These are phyloP conservation scores for Euphorbia peplus DNA, from an alignment of 345 rosid genomes.

Conservation along the genomic window DNA sequence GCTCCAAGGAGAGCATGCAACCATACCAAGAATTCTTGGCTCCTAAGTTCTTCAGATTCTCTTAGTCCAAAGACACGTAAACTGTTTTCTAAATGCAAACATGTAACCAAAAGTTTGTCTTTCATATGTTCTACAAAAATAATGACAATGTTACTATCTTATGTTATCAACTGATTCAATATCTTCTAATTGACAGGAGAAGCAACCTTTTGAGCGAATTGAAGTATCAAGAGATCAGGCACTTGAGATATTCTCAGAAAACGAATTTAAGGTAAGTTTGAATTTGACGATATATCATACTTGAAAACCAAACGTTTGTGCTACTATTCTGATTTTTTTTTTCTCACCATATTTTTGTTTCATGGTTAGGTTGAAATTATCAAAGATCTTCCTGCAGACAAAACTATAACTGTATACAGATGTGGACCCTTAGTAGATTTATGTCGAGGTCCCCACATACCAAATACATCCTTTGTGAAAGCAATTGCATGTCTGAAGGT, in stretches of 20 bases:
- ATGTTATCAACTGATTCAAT: not conserved
- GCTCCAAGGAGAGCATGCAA: not conserved
- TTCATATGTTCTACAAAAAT: not conserved
- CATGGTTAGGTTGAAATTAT: slow-evolving; percentile 82
- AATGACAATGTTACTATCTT: not conserved
- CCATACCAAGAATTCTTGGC: not conserved
- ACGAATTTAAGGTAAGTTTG: slow-evolving; percentile 72
- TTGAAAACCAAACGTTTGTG: not conserved
- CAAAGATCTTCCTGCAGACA: slow-evolving; percentile 74
- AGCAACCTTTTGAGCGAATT: slow-evolving; percentile 94
- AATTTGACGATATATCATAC: slow-evolving; percentile 12
- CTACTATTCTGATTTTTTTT: slow-evolving; percentile 8
- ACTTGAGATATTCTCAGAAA: slow-evolving; percentile 83
- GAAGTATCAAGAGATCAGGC: slow-evolving; percentile 91
- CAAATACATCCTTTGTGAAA: slow-evolving; percentile 92
- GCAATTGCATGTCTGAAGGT: slow-evolving; percentile 95
- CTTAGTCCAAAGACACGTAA: not conserved
- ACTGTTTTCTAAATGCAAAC: not conserved
- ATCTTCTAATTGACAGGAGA: slow-evolving; percentile 42
- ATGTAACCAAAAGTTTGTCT: not conserved
- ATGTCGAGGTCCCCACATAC: slow-evolving; percentile 99
- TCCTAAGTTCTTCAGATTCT: not conserved
- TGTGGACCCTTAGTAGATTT: slow-evolving; percentile 96
- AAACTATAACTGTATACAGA: slow-evolving; percentile 92
- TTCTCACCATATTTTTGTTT: not conserved